Evolutionary conservation across 2,329 filamentous ascomycete genomes (phyloP), one percentile per base, ranked within the genome.

Genomic region (Septoria linicola): DNA sequence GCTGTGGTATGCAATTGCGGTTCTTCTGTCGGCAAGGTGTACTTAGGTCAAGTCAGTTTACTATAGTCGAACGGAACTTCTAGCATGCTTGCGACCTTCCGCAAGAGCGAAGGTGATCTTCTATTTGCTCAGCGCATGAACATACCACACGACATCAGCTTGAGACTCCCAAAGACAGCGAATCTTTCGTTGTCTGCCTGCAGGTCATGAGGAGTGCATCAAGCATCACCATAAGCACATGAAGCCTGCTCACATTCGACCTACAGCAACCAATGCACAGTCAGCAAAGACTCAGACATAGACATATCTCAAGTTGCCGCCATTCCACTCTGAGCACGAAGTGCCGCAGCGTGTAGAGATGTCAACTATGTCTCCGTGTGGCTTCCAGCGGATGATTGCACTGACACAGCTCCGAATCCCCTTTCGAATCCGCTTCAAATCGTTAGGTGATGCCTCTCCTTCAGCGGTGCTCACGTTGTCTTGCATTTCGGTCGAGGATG

Each of bases 171-270:
- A 66, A 30, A 65, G 60, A 48, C 66, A 68, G 8, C 59, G 58
- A 13, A 65, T 60, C 54, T 68, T 67, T 14, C 66, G 63, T 23
- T 64, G 62, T 46, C 65, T 54, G 53, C 62, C 63, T 66, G 55
- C 11, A 42, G 34, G 27, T 17, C 23, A 50, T 27, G 25, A 43
- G 36, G 5, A n/a, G 30, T 37, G 27, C 20, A 13, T 32, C n/a
- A n/a, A n/a, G n/a, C n/a, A n/a, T n/a, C n/a, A n/a, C n/a, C n/a
- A n/a, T n/a, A n/a, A n/a, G n/a, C n/a, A n/a, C n/a, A n/a, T n/a
- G n/a, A n/a, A n/a, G n/a, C n/a, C n/a, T 11, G 17, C 57, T 44
- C 52, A 66, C 65, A 67, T 49, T 67, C 65, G 21, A n/a, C n/a
- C n/a, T n/a, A n/a, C n/a, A n/a, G n/a, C n/a, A n/a, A n/a, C n/a